Percentiles rank a stretch among this genome's conserved stretches.
Conservation (phyloP, 352 stramenopile genomes). For the Globisporangium recalcitrans region DNA sequence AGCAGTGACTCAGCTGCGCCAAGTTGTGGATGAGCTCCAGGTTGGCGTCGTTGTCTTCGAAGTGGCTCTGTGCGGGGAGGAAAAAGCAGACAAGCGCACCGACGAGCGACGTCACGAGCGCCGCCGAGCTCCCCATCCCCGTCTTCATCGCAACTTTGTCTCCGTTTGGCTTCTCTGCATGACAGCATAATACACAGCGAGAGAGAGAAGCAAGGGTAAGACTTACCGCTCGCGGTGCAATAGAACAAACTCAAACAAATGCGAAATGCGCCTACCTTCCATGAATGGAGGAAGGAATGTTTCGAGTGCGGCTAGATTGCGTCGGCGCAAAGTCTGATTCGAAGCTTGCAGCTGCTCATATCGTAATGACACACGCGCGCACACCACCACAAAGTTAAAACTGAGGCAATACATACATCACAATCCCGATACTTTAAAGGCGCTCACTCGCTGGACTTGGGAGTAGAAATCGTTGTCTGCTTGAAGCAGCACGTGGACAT, state of each 20-base stretch:
- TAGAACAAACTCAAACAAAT: background rate
- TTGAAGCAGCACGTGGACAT: slow-evolving; percentile 76
- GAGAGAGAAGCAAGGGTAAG: background rate
- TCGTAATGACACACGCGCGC: background rate
- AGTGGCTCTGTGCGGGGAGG: slow-evolving; percentile 24
- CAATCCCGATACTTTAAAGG: slow-evolving; percentile 11
- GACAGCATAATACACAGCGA: background rate
- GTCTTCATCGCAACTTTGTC: slow-evolving; percentile 88
- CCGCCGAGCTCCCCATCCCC: slow-evolving; percentile 93
- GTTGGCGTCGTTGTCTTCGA: slow-evolving; percentile 19
- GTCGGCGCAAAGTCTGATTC: slow-evolving; percentile 46
- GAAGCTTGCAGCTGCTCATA: slow-evolving; percentile 58
- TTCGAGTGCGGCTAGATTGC: slow-evolving; percentile 69
- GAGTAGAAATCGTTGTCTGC: slow-evolving; percentile 99
- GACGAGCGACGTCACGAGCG: slow-evolving; percentile 93
- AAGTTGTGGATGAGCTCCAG: slow-evolving; percentile 90
- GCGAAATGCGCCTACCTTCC: slow-evolving; percentile 1
- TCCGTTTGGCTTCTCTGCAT: slow-evolving; percentile 31
- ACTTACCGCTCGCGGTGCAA: too few relatives aligned
- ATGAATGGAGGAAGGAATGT: slow-evolving; percentile 79
- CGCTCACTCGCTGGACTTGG: slow-evolving; percentile 58
- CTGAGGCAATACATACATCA: background rate
- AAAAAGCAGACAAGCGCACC: slow-evolving; percentile 87
- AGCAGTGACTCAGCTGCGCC: slow-evolving; percentile 92
- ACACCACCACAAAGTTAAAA: background rate